Conservation (phyloP, 768 basidiomycete genomes). For the Calocybe gangraenosa region DNA sequence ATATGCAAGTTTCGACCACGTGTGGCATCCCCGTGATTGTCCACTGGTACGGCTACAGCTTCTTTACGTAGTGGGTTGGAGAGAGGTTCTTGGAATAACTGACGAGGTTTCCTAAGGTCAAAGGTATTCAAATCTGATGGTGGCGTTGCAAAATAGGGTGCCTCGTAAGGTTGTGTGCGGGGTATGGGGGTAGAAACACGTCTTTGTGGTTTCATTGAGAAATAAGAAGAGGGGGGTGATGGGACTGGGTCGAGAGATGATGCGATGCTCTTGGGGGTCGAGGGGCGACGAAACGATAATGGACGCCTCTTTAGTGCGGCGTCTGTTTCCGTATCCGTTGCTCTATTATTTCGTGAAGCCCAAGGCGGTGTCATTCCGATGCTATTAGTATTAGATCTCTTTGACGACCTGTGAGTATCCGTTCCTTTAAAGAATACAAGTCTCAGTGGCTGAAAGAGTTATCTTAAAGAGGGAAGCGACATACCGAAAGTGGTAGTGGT, state of each 20-base stretch:
- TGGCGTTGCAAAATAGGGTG: conserved; percentile 42
- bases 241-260: conserved; percentile 7
- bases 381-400: conserved; percentile 1
- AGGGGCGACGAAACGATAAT: conserved; percentile 20
- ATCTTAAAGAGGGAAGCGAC: not conserved
- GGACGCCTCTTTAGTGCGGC: not conserved
- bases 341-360: conserved; percentile 10
- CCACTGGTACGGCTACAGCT: not conserved
- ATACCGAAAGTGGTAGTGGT: conserved; percentile 3
- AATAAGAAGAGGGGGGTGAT: conserved; percentile 18
- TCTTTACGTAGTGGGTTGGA: conserved; percentile 6
- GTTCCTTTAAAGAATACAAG: not conserved
- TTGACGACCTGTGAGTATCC: not conserved
- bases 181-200: conserved; percentile 27
- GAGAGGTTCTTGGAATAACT: conserved; percentile 22
- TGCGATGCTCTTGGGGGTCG: conserved; percentile 5
- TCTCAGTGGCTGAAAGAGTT: not conserved
- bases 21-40: conserved; percentile 5
- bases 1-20: conserved; percentile 6
- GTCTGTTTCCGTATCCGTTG: conserved; percentile 3
- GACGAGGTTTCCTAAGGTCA: conserved; percentile 22
- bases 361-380: conserved; percentile 9
- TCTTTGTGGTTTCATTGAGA: conserved; percentile 25
- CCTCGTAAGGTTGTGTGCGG: conserved; percentile 36
- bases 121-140: conserved; percentile 22